Percentiles rank a stretch among this genome's conserved stretches.
phyloP scores from a whole-genome alignment of 352 stramenopile species.

The Pythium utonaiense region DNA sequence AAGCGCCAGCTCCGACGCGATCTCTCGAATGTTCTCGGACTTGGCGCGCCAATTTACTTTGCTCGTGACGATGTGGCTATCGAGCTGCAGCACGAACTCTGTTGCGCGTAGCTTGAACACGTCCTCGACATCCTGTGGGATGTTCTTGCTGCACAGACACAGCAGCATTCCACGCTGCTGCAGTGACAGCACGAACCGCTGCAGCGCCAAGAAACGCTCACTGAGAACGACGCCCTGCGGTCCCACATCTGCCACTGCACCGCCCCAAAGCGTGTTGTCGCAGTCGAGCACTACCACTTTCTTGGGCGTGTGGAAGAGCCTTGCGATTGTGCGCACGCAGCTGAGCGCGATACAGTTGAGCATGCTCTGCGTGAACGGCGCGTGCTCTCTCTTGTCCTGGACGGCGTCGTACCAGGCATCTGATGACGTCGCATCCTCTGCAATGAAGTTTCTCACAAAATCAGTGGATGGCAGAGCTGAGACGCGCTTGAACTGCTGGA shows the following conservation, averaged over 20 bases:
- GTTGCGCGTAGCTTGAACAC: conserved; percentile 39
- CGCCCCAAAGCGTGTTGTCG: conserved; percentile 74
- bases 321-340: conserved; percentile 48
- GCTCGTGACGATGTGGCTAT: conserved; percentile 42
- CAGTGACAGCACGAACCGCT: conserved; percentile 52
- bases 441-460: conserved; percentile 21
- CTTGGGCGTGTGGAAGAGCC: conserved; percentile 31
- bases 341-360: conserved; percentile 42
- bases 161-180: conserved; percentile 51
- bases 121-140: conserved; percentile 39
- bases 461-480: conserved; percentile 24
- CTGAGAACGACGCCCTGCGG: conserved; percentile 33
- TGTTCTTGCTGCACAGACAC: conserved; percentile 71
- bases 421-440: too few species aligned
- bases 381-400: conserved; percentile 52
- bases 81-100: conserved; percentile 49
- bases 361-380: conserved; percentile 66
- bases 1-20: conserved; percentile 52
- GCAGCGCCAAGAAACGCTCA: conserved; percentile 41
- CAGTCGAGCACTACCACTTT: conserved; percentile 81
- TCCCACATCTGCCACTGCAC: conserved; percentile 58
- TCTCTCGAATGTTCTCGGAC: conserved; percentile 48
- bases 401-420: conserved; percentile 41
- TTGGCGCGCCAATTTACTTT: conserved; percentile 66
- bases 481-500: conserved; percentile 27